These are phyloP conservation scores for Stropharia rugosoannulata DNA, from an alignment of 768 basidiomycete species.

Conservation along the genomic window DNA sequence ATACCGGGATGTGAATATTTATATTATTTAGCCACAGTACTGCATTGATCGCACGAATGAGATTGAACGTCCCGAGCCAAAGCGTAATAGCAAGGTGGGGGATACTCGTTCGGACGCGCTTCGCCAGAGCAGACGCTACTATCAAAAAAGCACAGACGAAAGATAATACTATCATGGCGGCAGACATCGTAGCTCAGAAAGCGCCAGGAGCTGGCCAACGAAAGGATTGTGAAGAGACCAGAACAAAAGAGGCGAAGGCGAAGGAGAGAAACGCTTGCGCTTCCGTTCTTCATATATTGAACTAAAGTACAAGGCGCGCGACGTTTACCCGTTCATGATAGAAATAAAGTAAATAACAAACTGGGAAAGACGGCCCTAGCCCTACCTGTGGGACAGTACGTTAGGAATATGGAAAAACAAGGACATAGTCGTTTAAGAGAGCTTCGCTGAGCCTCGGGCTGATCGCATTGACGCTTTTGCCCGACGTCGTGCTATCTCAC, in stretches of 20 bases:
- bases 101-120: slow-evolving; percentile 46
- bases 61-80: slow-evolving; percentile 50
- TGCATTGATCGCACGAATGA: slow-evolving; percentile 56
- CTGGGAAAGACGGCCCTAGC: not conserved
- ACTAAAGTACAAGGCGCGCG: slow-evolving; percentile 2
- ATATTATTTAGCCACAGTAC: slow-evolving; percentile 61
- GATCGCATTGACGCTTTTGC: not conserved
- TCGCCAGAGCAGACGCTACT: slow-evolving; percentile 38
- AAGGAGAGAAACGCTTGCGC: slow-evolving; percentile 12
- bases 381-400: not conserved
- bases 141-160: slow-evolving; percentile 44
- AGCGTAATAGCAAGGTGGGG: slow-evolving; percentile 45
- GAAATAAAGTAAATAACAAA: not conserved
- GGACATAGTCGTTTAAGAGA: not conserved
- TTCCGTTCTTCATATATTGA: slow-evolving; percentile 17
- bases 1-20: slow-evolving; percentile 45
- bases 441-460: not conserved
- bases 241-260: slow-evolving; percentile 16
- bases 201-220: slow-evolving; percentile 6
- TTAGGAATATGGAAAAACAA: slow-evolving; percentile 1
- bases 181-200: slow-evolving; percentile 26
- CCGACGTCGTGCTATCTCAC: not conserved
- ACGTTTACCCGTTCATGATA: not conserved
- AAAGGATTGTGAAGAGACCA: slow-evolving; percentile 5
- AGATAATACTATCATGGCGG: slow-evolving; percentile 38